These are phyloP conservation scores for Microdochium bolleyi DNA, from an alignment of 2,329 filamentous ascomycete genomes.

Conservation along the genomic window DNA sequence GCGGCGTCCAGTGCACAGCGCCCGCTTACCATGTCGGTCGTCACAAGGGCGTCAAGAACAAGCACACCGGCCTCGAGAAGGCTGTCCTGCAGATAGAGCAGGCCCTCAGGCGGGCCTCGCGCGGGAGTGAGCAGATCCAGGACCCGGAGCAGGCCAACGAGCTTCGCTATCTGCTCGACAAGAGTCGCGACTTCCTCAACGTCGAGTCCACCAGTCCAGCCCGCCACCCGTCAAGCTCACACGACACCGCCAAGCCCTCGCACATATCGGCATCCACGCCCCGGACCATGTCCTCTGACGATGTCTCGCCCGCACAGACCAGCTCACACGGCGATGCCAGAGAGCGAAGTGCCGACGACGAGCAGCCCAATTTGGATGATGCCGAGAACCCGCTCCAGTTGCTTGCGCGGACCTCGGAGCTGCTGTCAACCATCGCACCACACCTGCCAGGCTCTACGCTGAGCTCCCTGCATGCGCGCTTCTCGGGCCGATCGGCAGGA, in stretches of 20 bases:
- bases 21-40: constrained; percentile 67
- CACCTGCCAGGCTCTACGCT: constrained; percentile 11
- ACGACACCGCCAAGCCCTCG: constrained; percentile 6
- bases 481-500: constrained; percentile 10
- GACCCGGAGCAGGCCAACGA: constrained; percentile 33
- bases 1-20: constrained; percentile 50
- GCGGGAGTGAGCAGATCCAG: constrained; percentile 29
- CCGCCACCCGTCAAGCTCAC: constrained; percentile 9
- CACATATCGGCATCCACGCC: constrained; percentile 17
- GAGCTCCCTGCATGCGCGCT: neutral
- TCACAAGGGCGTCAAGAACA: constrained; percentile 73
- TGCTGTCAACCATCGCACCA: constrained; percentile 31
- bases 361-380: constrained; percentile 49
- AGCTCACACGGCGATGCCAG: constrained; percentile 15
- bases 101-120: constrained; percentile 49
- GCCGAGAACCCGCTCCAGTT: constrained; percentile 69
- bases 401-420: constrained; percentile 63
- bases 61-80: constrained; percentile 67
- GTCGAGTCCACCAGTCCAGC: constrained; percentile 11
- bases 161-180: constrained; percentile 40
- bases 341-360: constrained; percentile 30
- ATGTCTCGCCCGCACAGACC: constrained; percentile 18
- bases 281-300: constrained; percentile 16
- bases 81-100: constrained; percentile 68
- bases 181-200: constrained; percentile 32